Conservation (phyloP, 2,329 filamentous ascomycete species). For the Aspergillus japonicus region DNA sequence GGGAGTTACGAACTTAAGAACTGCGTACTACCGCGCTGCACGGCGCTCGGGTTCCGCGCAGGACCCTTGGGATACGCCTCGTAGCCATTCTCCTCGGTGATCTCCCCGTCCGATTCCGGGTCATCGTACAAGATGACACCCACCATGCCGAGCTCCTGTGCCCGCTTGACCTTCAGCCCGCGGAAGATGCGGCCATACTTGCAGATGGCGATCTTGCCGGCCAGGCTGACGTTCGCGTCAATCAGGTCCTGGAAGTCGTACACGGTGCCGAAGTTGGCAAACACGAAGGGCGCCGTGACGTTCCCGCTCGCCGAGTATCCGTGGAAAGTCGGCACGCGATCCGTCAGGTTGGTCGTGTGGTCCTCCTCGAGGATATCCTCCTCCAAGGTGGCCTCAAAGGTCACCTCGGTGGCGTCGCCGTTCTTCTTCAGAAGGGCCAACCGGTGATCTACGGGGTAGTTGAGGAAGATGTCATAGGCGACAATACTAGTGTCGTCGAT, state of each 20-base stretch:
- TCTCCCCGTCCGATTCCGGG: constrained; percentile 80
- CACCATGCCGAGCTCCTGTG: constrained; percentile 84
- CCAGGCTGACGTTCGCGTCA: constrained; percentile 69
- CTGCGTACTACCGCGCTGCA: constrained; percentile 84
- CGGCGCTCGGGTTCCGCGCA: constrained; percentile 80
- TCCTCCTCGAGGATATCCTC: constrained; percentile 86
- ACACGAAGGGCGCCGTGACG: constrained; percentile 83
- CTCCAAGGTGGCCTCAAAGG: constrained; percentile 76
- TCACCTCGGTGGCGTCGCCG: constrained; percentile 49
- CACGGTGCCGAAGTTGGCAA: constrained; percentile 87
- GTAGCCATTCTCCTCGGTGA: constrained; percentile 78
- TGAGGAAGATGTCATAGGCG: constrained; percentile 74
- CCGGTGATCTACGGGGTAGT: constrained; percentile 71
- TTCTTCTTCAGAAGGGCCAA: constrained; percentile 62
- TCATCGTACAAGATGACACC: constrained; percentile 84
- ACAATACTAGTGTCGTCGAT: constrained; percentile 58
- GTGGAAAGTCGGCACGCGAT: constrained; percentile 86
- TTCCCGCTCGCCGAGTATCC: constrained; percentile 92
- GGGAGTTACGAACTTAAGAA: constrained; percentile 64
- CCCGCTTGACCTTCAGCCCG: constrained; percentile 87
- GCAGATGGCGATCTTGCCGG: constrained; percentile 82
- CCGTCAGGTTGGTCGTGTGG: constrained; percentile 67
- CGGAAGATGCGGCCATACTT: constrained; percentile 87
- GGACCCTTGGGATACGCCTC: constrained; percentile 80
- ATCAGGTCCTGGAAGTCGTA: constrained; percentile 80